These are phyloP conservation scores for Blastobotrys peoriensis DNA, from an alignment of 805 yeast species.

Conservation along the genomic window DNA sequence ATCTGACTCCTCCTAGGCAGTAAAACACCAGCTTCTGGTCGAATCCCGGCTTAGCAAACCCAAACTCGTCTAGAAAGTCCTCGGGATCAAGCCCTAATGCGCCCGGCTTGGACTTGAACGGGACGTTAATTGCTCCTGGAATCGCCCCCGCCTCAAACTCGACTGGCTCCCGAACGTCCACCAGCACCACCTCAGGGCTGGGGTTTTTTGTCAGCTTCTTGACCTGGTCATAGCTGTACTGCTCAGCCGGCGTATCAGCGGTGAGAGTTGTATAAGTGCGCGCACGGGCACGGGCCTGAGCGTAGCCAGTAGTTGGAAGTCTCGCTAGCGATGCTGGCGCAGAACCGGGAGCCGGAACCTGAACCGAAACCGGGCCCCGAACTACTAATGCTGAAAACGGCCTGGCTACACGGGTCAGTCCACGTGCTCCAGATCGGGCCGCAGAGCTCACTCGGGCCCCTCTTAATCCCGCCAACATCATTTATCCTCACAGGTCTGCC, in stretches of 20 bases:
- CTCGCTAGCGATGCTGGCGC: no score
- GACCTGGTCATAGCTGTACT: slow-evolving; percentile 49
- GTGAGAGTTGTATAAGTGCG: slow-evolving; percentile 22
- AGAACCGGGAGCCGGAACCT: no score
- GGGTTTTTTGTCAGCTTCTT: slow-evolving; percentile 42
- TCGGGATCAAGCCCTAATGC: slow-evolving; percentile 76
- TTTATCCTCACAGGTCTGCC: no score
- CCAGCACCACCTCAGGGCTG: slow-evolving; percentile 48
- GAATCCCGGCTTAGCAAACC: slow-evolving; percentile 68
- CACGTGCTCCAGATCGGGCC: no score
- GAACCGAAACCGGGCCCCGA: no score
- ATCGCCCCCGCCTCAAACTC: slow-evolving; percentile 71
- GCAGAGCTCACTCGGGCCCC: no score
- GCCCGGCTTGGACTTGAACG: slow-evolving; percentile 86
- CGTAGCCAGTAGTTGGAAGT: no score
- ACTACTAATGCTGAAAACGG: no score
- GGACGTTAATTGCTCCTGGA: slow-evolving; percentile 81
- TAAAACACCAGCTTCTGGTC: slow-evolving; percentile 78
- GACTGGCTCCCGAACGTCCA: slow-evolving; percentile 90
- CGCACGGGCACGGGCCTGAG: no score
- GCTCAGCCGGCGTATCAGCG: slow-evolving; percentile 40
- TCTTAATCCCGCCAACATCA: no score
- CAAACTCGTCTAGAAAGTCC: slow-evolving; percentile 75
- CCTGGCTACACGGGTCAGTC: no score
- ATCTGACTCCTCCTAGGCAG: slow-evolving; percentile 90